Evolutionary conservation across 306 rosid genomes (phyloP).

Genomic region (Casuarina glauca): DNA sequence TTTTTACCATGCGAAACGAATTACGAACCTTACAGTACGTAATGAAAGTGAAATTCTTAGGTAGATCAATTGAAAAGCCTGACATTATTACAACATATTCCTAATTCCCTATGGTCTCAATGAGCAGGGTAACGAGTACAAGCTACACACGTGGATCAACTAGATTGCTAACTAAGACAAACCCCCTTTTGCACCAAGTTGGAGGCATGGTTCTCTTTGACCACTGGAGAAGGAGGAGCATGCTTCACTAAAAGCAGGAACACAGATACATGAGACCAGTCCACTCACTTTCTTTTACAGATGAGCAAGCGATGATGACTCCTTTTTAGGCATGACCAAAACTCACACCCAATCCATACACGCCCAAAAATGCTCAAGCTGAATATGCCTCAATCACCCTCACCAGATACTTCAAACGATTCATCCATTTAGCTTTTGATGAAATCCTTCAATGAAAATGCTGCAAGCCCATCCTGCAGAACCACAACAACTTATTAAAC

Average conservation of each 20-base stretch:
- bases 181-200: conserved; percentile 16
- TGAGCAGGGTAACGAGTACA: conserved; percentile 11
- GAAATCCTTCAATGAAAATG: conserved; percentile 74
- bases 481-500: conserved; percentile 28
- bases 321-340: conserved; percentile 27
- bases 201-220: conserved; percentile 17
- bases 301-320: conserved; percentile 19
- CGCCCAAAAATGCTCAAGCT: conserved; percentile 30
- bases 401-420: conserved; percentile 20
- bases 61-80: neutral
- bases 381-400: conserved; percentile 30
- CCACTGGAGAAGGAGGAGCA: conserved; percentile 17
- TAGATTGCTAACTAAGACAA: neutral
- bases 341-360: conserved; percentile 29
- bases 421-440: conserved; percentile 53
- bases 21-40: neutral
- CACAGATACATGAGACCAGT: conserved; percentile 27
- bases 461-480: conserved; percentile 59
- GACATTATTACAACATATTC: conserved; percentile 15
- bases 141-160: conserved; percentile 26
- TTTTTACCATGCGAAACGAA: too few relatives aligned
- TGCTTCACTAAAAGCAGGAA: conserved; percentile 26
- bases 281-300: conserved; percentile 23
- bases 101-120: neutral
- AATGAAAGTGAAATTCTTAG: neutral